A percentile compares a stretch with the other conserved stretches of the same genome.
These are phyloP conservation scores for Myriangium duriaei DNA, from an alignment of 2,329 filamentous ascomycete species.

Conservation along the genomic window DNA sequence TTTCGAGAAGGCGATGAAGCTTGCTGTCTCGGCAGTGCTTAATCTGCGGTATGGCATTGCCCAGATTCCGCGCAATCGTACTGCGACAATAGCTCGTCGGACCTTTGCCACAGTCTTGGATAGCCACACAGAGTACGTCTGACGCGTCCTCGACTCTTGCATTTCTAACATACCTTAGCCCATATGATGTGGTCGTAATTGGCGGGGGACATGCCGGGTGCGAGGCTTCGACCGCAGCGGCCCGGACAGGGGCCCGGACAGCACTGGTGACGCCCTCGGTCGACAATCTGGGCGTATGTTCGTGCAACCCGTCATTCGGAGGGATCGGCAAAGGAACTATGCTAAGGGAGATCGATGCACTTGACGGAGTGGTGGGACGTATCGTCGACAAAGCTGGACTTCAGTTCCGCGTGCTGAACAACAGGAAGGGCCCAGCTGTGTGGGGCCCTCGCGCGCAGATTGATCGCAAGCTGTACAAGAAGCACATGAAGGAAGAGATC, in stretches of 20 bases:
- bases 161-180: constrained; percentile 31
- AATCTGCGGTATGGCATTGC: constrained; percentile 14
- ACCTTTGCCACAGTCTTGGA: constrained; percentile 34
- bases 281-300: constrained; percentile 86
- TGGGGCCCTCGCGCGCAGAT: constrained; percentile 97
- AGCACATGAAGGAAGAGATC: constrained; percentile 82
- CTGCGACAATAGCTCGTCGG: constrained; percentile 24
- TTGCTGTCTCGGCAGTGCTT: constrained; percentile 3
- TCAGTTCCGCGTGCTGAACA: constrained; percentile 85
- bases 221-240: constrained; percentile 84
- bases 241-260: constrained; percentile 75
- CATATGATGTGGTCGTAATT: constrained; percentile 87
- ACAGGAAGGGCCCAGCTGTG: constrained; percentile 82
- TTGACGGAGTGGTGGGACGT: constrained; percentile 78
- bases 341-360: constrained; percentile 83
- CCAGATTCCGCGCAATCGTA: constrained; percentile 35
- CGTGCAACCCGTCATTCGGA: constrained; percentile 92
- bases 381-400: constrained; percentile 89
- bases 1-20: too few species aligned
- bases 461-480: constrained; percentile 77
- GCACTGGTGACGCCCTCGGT: constrained; percentile 79
- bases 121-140: constrained; percentile 16
- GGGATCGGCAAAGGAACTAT: constrained; percentile 99
- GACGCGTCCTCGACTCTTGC: neutral
- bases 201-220: constrained; percentile 92